Evolutionary conservation across 495 filamentous ascomycete genomes (phyloP), one percentile per base, ranked within the genome.

Genomic region (Chaetomium tenue): DNA sequence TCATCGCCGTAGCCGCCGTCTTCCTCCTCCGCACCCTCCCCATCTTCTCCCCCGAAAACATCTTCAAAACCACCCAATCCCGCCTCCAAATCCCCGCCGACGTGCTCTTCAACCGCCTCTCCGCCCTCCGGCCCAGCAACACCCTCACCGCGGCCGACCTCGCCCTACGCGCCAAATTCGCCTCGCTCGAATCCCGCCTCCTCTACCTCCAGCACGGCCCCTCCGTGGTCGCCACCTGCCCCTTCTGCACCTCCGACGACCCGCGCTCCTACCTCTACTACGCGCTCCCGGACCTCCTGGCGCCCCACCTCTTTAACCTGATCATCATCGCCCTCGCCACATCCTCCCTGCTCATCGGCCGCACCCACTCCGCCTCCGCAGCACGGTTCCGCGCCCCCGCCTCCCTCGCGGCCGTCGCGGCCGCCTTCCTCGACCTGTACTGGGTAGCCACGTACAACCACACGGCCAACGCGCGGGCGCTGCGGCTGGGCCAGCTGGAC

Each of bases 191-290:
- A 55, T 86, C 86, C 7, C 82, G 92, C 48, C 86, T 92, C 23
- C 80, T 94, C 7, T 98, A 96, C 76, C 82, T 96, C 47, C 86
- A 87, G 39, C 92, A 84, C 78, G 94, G 94, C 22, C 89, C 91
- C 0, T 81, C 86, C 23, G 82, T 85, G 5, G 67, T 98, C 2
- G 79, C 84, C 20, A 76, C 82, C 42, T 98, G 94, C 74, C 84
- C 84, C 59, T 97, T 92, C 79, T 97, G 94, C 83, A 80, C 76
- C n/a, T 75, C 88, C 15, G 91, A 92, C 63, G 85, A 91, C 28
- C 80, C 86, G 15, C 78, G 79, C 44, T 87, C 82, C 20, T 97
- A 91, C 75, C 80, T 96, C 44, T 84, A 89, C 70, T 97, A 94
- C 78, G 88, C 90, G 44, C 75, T 96, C 0, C 93, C 94, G 0